Conservation (phyloP, 495 filamentous ascomycete species). For the Xylaria acuta region DNA sequence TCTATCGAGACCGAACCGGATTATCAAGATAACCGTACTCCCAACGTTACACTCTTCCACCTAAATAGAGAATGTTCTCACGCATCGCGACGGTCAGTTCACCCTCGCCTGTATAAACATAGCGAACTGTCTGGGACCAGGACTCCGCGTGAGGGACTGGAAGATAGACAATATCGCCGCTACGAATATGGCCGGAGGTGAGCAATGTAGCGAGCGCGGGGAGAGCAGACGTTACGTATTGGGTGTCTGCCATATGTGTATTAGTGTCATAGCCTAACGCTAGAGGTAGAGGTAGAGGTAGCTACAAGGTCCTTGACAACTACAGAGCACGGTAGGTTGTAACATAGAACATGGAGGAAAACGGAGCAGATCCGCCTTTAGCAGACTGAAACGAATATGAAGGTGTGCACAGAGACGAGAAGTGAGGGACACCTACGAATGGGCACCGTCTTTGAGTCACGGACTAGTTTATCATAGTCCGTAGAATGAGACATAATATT, state of each 20-base stretch:
- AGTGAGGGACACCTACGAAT: slow-evolving; percentile 50
- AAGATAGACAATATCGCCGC: slow-evolving; percentile 60
- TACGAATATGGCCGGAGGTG: slow-evolving; percentile 54
- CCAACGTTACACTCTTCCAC: slow-evolving; percentile 49
- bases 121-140: slow-evolving; percentile 57
- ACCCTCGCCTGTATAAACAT: slow-evolving; percentile 58
- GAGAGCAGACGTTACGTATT: slow-evolving; percentile 55
- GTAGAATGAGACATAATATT: slow-evolving; percentile 19
- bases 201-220: slow-evolving; percentile 61
- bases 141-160: slow-evolving; percentile 61
- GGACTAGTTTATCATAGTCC: slow-evolving; percentile 35
- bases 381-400: background rate
- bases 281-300: too few species aligned
- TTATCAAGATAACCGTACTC: background rate
- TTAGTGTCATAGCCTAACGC: background rate
- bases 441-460: slow-evolving; percentile 48
- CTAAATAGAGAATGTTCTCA: slow-evolving; percentile 61
- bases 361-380: background rate
- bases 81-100: slow-evolving; percentile 52
- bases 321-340: too few species aligned
- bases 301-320: too few species aligned
- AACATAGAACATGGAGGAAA: background rate
- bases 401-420: background rate
- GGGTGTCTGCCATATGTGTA: slow-evolving; percentile 47
- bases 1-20: background rate